Percentiles rank a stretch among this genome's conserved stretches.
phyloP scores from a whole-genome alignment of 1,284 basidiomycete genomes.

The Flammula alnicola region DNA sequence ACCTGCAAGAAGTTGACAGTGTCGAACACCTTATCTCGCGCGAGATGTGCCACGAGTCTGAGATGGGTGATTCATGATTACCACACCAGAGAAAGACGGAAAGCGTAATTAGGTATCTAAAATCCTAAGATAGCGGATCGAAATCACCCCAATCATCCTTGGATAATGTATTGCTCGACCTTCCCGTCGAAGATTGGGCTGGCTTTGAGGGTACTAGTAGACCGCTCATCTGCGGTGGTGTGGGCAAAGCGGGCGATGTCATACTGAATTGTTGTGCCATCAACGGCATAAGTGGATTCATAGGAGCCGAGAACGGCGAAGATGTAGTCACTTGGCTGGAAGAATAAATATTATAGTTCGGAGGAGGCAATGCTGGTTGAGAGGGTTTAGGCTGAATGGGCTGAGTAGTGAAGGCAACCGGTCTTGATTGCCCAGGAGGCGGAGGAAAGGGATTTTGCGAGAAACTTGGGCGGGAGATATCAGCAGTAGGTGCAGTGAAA shows the following conservation, averaged over 20 bases:
- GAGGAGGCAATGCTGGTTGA: slow-evolving; percentile 18
- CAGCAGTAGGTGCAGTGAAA: slow-evolving; percentile 5
- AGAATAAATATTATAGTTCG: slow-evolving; percentile 26
- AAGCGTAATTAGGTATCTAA: background rate
- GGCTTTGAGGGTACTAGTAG: slow-evolving; percentile 65
- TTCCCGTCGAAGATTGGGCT: slow-evolving; percentile 51
- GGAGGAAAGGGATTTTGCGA: slow-evolving; percentile 15
- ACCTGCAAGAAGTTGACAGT: background rate
- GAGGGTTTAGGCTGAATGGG: slow-evolving; percentile 13
- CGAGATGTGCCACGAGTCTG: too few species aligned
- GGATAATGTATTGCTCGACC: slow-evolving; percentile 49
- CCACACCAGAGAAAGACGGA: slow-evolving; percentile 3
- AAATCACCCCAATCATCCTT: slow-evolving; percentile 81
- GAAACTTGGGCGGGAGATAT: slow-evolving; percentile 7
- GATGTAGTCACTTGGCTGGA: background rate
- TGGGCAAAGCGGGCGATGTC: slow-evolving; percentile 22
- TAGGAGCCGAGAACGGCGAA: slow-evolving; percentile 1
- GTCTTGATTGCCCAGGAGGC: slow-evolving; percentile 14
- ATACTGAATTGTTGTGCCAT: slow-evolving; percentile 23
- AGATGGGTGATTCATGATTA: too few species aligned
- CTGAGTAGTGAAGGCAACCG: slow-evolving; percentile 8
- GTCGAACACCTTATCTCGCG: too few species aligned
- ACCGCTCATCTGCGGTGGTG: slow-evolving; percentile 49
- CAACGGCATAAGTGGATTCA: slow-evolving; percentile 9
- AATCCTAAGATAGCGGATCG: slow-evolving; percentile 58